A percentile compares a stretch with the other conserved stretches of the same genome.
Conservation (phyloP, 352 stramenopile species). For the Phytophthora meadii region DNA sequence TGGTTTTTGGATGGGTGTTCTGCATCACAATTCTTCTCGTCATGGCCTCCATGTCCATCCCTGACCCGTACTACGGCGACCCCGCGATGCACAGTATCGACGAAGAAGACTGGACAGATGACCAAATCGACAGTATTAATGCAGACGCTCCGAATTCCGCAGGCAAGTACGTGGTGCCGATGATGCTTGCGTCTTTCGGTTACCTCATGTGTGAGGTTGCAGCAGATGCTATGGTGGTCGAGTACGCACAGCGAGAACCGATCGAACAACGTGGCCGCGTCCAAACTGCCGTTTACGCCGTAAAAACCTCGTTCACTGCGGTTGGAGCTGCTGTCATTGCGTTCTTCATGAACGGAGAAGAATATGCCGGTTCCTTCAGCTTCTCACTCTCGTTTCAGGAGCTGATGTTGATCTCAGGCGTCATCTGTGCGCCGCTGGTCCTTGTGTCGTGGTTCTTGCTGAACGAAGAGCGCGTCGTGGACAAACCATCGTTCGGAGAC, state of each 20-base stretch:
- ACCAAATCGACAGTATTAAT: slow-evolving; percentile 45
- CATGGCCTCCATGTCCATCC: slow-evolving; percentile 35
- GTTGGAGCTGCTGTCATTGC: slow-evolving; percentile 46
- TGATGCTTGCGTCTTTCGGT: slow-evolving; percentile 64
- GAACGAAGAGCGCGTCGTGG: slow-evolving; percentile 28
- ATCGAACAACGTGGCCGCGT: slow-evolving; percentile 46
- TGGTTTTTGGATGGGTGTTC: slow-evolving; percentile 51
- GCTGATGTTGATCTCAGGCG: slow-evolving; percentile 42
- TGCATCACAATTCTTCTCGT: slow-evolving; percentile 41
- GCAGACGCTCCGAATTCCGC: slow-evolving; percentile 30
- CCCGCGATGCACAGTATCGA: slow-evolving; percentile 40
- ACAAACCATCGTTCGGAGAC: slow-evolving; percentile 12
- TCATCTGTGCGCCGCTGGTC: slow-evolving; percentile 38
- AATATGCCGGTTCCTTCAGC: slow-evolving; percentile 49
- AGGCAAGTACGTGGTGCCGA: slow-evolving; percentile 50
- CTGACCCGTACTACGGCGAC: slow-evolving; percentile 49
- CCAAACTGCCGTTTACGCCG: slow-evolving; percentile 51
- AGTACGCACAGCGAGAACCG: slow-evolving; percentile 57
- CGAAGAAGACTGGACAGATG: slow-evolving; percentile 37
- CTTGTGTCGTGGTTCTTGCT: slow-evolving; percentile 45
- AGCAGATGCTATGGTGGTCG: slow-evolving; percentile 66
- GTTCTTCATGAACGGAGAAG: slow-evolving; percentile 48
- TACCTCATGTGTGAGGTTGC: slow-evolving; percentile 59
- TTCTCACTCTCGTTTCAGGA: slow-evolving; percentile 52
- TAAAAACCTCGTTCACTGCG: slow-evolving; percentile 49